A percentile compares a stretch with the other conserved stretches of the same genome.
These are phyloP conservation scores for Mycena epipterygia DNA, from an alignment of 768 basidiomycete genomes.

Conservation along the genomic window DNA sequence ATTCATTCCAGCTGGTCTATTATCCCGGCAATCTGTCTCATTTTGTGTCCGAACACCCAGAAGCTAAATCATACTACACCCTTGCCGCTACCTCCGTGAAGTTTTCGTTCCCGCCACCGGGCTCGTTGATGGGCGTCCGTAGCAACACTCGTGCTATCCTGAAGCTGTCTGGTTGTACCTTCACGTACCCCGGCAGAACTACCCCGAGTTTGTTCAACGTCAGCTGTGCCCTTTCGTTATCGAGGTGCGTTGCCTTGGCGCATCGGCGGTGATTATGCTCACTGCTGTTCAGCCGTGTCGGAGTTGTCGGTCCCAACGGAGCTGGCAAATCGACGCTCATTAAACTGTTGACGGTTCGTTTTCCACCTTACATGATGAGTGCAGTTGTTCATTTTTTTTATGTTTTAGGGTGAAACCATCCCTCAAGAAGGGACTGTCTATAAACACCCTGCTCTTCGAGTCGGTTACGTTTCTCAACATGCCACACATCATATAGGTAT, in stretches of 20 bases:
- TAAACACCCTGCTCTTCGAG: slow-evolving; percentile 93
- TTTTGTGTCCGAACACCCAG: slow-evolving; percentile 92
- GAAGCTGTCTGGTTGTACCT: slow-evolving; percentile 92
- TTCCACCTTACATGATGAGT: slow-evolving; percentile 1
- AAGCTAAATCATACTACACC: slow-evolving; percentile 97
- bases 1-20: slow-evolving; percentile 78
- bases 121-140: slow-evolving; percentile 96
- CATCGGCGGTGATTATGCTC: slow-evolving; percentile 26
- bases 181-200: slow-evolving; percentile 90
- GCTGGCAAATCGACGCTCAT: slow-evolving; percentile 97
- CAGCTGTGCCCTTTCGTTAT: slow-evolving; percentile 93
- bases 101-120: slow-evolving; percentile 96
- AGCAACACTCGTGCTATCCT: slow-evolving; percentile 97
- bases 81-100: slow-evolving; percentile 94
- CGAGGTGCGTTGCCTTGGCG: slow-evolving; percentile 67
- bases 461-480: slow-evolving; percentile 98
- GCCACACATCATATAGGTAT: slow-evolving; percentile 95
- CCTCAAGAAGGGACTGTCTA: slow-evolving; percentile 94
- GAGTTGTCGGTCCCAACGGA: slow-evolving; percentile 93
- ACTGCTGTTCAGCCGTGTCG: slow-evolving; percentile 77
- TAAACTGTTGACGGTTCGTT: slow-evolving; percentile 87
- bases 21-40: slow-evolving; percentile 93
- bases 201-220: slow-evolving; percentile 88
- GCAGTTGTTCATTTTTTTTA: slow-evolving; percentile 23
- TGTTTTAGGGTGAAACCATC: slow-evolving; percentile 87